phyloP scores from a whole-genome alignment of 345 rosid genomes.

The Cardiospermum halicacabum region DNA sequence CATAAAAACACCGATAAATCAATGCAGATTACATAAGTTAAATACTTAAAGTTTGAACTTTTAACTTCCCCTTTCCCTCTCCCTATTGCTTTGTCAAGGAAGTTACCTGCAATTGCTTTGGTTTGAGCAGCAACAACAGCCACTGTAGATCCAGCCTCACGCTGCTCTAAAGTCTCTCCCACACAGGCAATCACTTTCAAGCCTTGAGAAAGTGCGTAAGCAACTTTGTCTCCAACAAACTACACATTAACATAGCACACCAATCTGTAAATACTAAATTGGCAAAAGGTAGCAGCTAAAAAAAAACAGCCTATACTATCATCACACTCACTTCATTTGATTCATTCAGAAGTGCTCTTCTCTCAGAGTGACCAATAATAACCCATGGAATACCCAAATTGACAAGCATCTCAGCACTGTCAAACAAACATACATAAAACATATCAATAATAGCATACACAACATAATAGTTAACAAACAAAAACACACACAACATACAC shows the following conservation, averaged over 20 bases:
- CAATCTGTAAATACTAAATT: neutral
- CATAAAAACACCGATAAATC: constrained; percentile 1
- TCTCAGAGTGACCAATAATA: constrained; percentile 65
- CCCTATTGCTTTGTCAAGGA: too few relatives aligned
- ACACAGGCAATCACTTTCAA: constrained; percentile 70
- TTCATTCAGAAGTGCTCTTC: constrained; percentile 52
- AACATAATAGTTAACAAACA: neutral
- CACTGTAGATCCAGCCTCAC: constrained; percentile 69
- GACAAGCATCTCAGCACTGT: constrained; percentile 68
- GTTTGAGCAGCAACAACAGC: constrained; percentile 64
- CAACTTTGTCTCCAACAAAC: constrained; percentile 70
- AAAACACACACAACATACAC: constrained; percentile 5
- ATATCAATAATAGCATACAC: neutral
- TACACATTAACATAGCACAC: constrained; percentile 22
- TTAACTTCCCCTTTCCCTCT: too few relatives aligned
- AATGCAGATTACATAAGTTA: neutral
- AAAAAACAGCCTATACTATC: neutral
- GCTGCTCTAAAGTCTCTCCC: constrained; percentile 75
- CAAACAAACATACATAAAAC: neutral
- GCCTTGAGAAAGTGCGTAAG: constrained; percentile 57
- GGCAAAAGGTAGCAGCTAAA: neutral
- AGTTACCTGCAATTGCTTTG: constrained; percentile 65
- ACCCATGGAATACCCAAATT: constrained; percentile 64
- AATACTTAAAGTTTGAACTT: neutral
- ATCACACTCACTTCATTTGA: constrained; percentile 39